phyloP scores from a whole-genome alignment of 805 yeast species.

The Maudiozyma barnettii region DNA sequence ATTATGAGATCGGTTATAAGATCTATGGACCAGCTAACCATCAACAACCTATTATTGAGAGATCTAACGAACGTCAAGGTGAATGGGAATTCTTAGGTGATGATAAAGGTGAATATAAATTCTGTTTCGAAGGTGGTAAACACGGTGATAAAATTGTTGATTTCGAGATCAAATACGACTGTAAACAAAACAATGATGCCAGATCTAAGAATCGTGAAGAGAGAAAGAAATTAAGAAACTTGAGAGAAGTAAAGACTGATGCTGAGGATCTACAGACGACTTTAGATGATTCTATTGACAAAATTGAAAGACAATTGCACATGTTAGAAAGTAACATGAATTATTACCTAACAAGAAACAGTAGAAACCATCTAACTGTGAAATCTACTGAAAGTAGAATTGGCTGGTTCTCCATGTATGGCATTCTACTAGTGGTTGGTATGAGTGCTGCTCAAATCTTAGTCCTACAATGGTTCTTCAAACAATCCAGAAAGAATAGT shows the following conservation, averaged over 20 bases:
- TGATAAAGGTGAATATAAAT: conserved; percentile 68
- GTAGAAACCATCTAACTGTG: conserved; percentile 78
- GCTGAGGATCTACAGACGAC: conserved; percentile 17
- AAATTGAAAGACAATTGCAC: conserved; percentile 52
- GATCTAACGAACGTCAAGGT: conserved; percentile 63
- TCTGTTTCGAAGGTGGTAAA: conserved; percentile 76
- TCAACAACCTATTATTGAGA: conserved; percentile 34
- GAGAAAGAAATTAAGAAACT: conserved; percentile 12
- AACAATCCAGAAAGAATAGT: conserved; percentile 57
- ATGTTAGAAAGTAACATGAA: conserved; percentile 51
- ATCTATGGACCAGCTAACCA: conserved; percentile 23
- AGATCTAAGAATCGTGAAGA: conserved; percentile 51
- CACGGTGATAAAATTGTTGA: conserved; percentile 77
- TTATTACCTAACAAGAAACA: conserved; percentile 82
- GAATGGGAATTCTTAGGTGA: conserved; percentile 66
- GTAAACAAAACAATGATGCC: conserved; percentile 35
- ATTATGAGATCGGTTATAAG: conserved; percentile 17
- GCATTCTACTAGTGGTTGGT: conserved; percentile 52
- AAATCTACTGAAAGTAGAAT: conserved; percentile 55
- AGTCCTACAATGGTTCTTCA: conserved; percentile 62
- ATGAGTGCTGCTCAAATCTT: conserved; percentile 64
- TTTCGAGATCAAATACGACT: conserved; percentile 49
- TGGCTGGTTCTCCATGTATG: conserved; percentile 56
- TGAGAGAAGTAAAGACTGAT: conserved; percentile 10
- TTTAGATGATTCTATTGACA: conserved; percentile 36